These are phyloP conservation scores for Desmodesmus armatus DNA, from an alignment of 139 green algal species.

Conservation along the genomic window DNA sequence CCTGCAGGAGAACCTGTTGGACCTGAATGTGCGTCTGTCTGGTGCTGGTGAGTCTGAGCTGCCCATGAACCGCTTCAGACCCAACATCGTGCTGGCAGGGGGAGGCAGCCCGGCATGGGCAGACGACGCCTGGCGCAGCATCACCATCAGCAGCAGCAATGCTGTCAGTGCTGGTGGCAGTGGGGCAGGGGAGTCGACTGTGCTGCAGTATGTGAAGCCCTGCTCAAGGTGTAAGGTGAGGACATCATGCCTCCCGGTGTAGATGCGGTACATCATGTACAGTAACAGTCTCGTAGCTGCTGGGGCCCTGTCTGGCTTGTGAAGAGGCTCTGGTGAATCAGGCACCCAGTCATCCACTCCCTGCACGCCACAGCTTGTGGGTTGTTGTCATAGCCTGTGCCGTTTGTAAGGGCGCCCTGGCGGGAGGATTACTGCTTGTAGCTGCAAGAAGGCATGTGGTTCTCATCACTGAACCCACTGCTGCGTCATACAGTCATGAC, in stretches of 20 bases:
- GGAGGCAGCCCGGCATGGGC: constrained; percentile 35
- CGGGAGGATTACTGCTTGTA: too few species aligned
- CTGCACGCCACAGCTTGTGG: too few species aligned
- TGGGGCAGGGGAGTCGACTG: not conserved
- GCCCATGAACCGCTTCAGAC: constrained; percentile 82
- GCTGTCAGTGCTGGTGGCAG: not conserved
- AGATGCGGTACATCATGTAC: not conserved
- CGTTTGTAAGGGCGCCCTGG: too few species aligned
- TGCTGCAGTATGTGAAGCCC: constrained; percentile 76
- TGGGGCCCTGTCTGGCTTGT: too few species aligned
- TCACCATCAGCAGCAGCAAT: constrained; percentile 35
- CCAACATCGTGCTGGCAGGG: constrained; percentile 78
- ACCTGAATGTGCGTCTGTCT: constrained; percentile 65
- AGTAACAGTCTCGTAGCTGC: too few species aligned
- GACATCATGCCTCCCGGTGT: not conserved
- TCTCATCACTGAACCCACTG: too few species aligned
- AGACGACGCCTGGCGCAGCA: constrained; percentile 71
- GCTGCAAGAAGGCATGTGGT: too few species aligned
- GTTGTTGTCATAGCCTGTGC: too few species aligned
- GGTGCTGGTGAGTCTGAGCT: constrained; percentile 45
- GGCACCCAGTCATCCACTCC: too few species aligned
- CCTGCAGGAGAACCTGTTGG: constrained; percentile 56
- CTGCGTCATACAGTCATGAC: too few species aligned
- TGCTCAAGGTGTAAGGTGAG: constrained; percentile 64
- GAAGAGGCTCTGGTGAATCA: too few species aligned